Evolutionary conservation across 106 monocot genomes (phyloP).

Genomic region (Vanilla planifolia): DNA sequence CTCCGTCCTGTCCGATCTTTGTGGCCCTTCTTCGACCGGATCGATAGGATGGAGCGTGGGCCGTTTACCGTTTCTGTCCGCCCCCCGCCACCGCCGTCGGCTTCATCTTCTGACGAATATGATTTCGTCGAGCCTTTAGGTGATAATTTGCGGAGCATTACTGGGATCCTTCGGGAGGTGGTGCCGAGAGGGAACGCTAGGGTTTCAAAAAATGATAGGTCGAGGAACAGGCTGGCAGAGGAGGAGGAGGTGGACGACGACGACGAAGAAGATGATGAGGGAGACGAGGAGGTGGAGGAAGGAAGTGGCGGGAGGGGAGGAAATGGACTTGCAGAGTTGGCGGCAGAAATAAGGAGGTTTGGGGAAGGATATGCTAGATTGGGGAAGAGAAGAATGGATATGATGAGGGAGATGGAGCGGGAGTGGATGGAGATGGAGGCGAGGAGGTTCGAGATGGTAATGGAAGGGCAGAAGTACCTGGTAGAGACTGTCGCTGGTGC

Average conservation of each 20-base stretch:
- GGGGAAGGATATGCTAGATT: constrained; percentile 47
- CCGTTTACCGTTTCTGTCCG: constrained; percentile 31
- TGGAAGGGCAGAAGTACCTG: constrained; percentile 41
- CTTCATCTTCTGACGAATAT: background rate
- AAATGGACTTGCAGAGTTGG: constrained; percentile 18
- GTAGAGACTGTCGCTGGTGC: constrained; percentile 29
- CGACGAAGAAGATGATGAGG: constrained; percentile 15
- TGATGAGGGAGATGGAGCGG: constrained; percentile 65
- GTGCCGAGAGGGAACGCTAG: constrained; percentile 6
- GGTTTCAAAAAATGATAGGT: background rate
- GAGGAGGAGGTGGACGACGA: constrained; percentile 5
- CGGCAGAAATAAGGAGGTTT: constrained; percentile 41
- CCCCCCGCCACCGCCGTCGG: background rate
- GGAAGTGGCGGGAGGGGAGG: background rate
- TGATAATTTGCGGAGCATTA: constrained; percentile 15
- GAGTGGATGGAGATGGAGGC: constrained; percentile 72
- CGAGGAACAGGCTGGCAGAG: constrained; percentile 2
- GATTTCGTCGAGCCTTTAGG: constrained; percentile 4
- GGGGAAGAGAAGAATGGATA: constrained; percentile 68
- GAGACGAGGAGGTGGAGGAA: constrained; percentile 5
- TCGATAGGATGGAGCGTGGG: constrained; percentile 53
- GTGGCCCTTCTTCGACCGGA: constrained; percentile 56
- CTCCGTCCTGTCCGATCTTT: constrained; percentile 31
- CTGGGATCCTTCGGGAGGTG: constrained; percentile 23
- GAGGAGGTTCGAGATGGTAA: constrained; percentile 53